phyloP scores from a whole-genome alignment of 1,284 basidiomycete species.

The Moesziomyces antarcticus region DNA sequence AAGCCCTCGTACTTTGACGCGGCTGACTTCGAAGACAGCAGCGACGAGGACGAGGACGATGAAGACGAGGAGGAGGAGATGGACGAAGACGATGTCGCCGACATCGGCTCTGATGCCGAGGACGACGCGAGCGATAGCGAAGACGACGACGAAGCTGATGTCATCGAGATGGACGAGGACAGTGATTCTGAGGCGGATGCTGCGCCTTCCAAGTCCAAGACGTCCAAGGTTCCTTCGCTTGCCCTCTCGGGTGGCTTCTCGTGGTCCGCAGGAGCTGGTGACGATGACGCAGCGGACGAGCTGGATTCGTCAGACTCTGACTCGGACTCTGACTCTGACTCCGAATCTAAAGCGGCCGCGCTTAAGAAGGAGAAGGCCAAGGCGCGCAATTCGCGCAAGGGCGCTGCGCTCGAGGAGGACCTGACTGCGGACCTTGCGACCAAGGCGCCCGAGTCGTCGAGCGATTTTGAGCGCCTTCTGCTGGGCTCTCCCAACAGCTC shows the following conservation, averaged over 20 bases:
- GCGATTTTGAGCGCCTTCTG: slow-evolving; percentile 93
- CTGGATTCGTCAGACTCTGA: slow-evolving; percentile 16
- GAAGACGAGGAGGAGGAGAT: slow-evolving; percentile 47
- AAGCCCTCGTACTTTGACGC: slow-evolving; percentile 85
- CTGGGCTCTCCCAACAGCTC: slow-evolving; percentile 97
- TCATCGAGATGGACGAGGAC: slow-evolving; percentile 62
- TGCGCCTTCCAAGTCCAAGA: slow-evolving; percentile 14
- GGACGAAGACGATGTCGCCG: slow-evolving; percentile 48
- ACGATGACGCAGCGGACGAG: slow-evolving; percentile 11
- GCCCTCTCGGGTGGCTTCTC: slow-evolving; percentile 71
- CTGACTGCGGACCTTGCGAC: slow-evolving; percentile 60
- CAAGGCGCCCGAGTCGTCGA: slow-evolving; percentile 80
- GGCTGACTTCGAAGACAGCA: slow-evolving; percentile 66
- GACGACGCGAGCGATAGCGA: slow-evolving; percentile 46
- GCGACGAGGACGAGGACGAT: slow-evolving; percentile 70
- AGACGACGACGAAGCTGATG: slow-evolving; percentile 32
- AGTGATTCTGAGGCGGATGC: slow-evolving; percentile 39
- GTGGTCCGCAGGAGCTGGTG: slow-evolving; percentile 70
- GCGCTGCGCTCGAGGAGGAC: slow-evolving; percentile 47
- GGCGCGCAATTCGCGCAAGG: slow-evolving; percentile 31
- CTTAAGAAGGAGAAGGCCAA: slow-evolving; percentile 25
- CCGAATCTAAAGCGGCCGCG: slow-evolving; percentile 64
- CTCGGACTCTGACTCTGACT: slow-evolving; percentile 72
- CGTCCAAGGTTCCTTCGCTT: slow-evolving; percentile 63
- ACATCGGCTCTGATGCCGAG: slow-evolving; percentile 45